Evolutionary conservation across 2,329 filamentous ascomycete species (phyloP), one percentile per base, ranked within the genome.

Genomic region (Xylariaceae sp.): DNA sequence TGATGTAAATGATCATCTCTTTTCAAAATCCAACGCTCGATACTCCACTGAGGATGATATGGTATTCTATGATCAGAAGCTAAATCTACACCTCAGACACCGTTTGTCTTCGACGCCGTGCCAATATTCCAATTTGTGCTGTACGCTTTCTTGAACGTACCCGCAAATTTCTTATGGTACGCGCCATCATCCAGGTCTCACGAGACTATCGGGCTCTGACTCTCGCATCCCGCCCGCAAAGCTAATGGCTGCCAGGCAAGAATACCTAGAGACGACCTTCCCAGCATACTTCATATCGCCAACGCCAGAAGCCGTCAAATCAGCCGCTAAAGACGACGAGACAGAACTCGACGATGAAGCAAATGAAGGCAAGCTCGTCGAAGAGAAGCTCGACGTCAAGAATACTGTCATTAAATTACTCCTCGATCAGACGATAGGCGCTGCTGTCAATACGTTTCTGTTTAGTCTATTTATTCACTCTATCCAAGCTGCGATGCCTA

Each of bases 141-240:
- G 48, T 96, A 87, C 74, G 82, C 86, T 58, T 66, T 89, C 33
- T 66, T 96, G 53, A 86, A 80, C 69, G 87, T 86, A 39, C 90
- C 91, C 2, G 88, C 88, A 42, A 97, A 97, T 71, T 89, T 90
- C 66, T 67, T 89, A 62, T 96, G 90, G 91, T 84, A 69, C 61
- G 50, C 54, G 22, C 12, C 16, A 28, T 31, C 16, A 14, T 31
- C 7, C 22, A 4, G 7, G 7, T 4, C 22, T 28, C 22, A 5
- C 22, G 22, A 28, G 7, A 7, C 22, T 28, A 28, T 4, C 22
- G 22, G 7, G 4, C 4, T 11, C 34, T 5, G 14, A 13, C 1
- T 13, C 22, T 28, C 31, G 19, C 19, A 31, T 28, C 17, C 14
- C 22, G 6, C 11, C 17, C 13, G 4, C 7, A 41, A 16, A 17